A percentile compares a stretch with the other conserved stretches of the same genome.
Conservation (phyloP, 768 basidiomycete genomes). For the Mycena alexandri region DNA sequence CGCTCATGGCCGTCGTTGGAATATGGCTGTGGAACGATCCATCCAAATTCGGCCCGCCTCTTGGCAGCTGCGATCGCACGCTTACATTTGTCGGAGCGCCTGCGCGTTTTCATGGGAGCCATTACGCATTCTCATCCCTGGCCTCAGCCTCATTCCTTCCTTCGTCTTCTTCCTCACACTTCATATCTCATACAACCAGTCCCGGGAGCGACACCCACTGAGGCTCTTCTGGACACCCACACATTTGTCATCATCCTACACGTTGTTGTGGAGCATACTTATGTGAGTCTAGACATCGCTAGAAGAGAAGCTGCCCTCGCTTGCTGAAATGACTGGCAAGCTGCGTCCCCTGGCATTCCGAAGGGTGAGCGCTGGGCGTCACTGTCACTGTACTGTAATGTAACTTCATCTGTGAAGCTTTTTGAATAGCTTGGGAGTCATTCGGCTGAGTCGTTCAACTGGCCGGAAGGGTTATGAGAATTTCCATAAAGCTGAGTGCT, state of each 20-base stretch:
- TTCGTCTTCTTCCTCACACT: background rate
- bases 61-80: background rate
- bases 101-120: background rate
- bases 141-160: background rate
- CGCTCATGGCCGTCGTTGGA: background rate
- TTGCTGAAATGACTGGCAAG: conserved; percentile 1
- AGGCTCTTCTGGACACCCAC: too few species aligned
- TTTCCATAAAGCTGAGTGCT: background rate
- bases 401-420: conserved; percentile 6
- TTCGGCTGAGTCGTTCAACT: too few species aligned
- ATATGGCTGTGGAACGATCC: background rate
- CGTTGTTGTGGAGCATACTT: conserved; percentile 7
- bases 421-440: background rate
- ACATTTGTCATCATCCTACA: conserved; percentile 4
- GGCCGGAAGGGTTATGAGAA: background rate
- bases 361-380: conserved; percentile 4
- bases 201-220: background rate
- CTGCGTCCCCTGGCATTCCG: conserved; percentile 2
- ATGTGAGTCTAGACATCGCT: conserved; percentile 1
- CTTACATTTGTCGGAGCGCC: background rate
- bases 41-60: background rate
- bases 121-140: background rate
- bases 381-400: conserved; percentile 7
- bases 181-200: background rate
- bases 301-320: background rate